These are phyloP conservation scores for Helotiales sp. DNA, from an alignment of 2,329 filamentous ascomycete species.

Conservation along the genomic window DNA sequence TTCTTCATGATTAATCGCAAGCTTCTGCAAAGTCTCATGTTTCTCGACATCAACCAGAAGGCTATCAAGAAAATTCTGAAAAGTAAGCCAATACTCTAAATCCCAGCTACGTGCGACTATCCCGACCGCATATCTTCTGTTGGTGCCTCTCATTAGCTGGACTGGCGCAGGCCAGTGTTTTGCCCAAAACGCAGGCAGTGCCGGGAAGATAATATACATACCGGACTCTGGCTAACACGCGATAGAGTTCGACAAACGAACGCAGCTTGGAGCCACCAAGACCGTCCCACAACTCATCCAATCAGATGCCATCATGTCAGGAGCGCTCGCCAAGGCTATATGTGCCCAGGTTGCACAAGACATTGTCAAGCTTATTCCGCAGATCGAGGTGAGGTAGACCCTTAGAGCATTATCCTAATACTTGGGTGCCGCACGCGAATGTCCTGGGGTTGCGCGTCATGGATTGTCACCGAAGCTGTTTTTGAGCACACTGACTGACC, in stretches of 20 bases:
- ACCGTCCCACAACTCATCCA: conserved; percentile 60
- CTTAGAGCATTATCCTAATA: too few relatives aligned
- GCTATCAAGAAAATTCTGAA: conserved; percentile 85
- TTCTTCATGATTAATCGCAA: conserved; percentile 74
- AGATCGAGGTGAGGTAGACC: too few relatives aligned
- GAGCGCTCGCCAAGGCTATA: conserved; percentile 71
- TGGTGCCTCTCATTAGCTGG: too few relatives aligned
- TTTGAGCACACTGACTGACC: too few relatives aligned
- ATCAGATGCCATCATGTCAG: conserved; percentile 61
- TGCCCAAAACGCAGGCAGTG: too few relatives aligned
- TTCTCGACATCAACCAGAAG: conserved; percentile 79
- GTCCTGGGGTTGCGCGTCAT: too few relatives aligned
- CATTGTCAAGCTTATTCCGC: conserved; percentile 72
- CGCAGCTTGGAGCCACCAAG: conserved; percentile 67
- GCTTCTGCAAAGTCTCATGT: conserved; percentile 77
- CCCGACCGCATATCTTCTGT: too few relatives aligned
- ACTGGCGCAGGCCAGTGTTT: too few relatives aligned
- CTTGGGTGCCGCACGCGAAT: too few relatives aligned
- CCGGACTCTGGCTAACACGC: not conserved
- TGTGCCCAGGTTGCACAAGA: conserved; percentile 73
- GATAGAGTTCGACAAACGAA: conserved; percentile 82
- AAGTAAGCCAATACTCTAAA: conserved; percentile 49
- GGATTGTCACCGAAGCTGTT: too few relatives aligned
- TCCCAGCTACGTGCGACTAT: not conserved
- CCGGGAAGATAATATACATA: too few relatives aligned